These are phyloP conservation scores for Trichoderma koningiopsis DNA, from an alignment of 2,329 filamentous ascomycete genomes.

Conservation along the genomic window DNA sequence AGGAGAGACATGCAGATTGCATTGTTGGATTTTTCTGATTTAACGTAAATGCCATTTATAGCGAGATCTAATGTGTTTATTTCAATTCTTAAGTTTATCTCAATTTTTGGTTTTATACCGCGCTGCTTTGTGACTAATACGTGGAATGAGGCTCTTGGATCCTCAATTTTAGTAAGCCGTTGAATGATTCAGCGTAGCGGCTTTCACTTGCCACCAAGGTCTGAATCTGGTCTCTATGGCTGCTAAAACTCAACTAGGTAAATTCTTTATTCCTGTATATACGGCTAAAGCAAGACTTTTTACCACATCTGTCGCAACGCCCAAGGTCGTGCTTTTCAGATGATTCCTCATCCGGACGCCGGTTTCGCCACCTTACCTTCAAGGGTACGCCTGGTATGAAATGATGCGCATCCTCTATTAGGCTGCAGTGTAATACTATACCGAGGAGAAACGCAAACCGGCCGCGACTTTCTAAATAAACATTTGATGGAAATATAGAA, in stretches of 20 bases:
- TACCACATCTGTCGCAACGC: background rate
- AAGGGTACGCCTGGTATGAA: background rate
- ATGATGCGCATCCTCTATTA: background rate
- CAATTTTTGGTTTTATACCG: background rate
- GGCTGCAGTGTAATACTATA: background rate
- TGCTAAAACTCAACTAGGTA: background rate
- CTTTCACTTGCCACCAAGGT: background rate
- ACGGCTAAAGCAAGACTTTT: background rate
- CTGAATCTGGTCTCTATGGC: background rate
- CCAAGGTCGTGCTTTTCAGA: background rate
- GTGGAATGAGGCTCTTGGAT: background rate
- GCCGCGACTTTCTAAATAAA: background rate
- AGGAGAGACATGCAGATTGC: background rate
- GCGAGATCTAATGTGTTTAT: constrained; percentile 4
- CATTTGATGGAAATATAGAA: background rate
- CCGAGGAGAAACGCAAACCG: constrained; percentile 16
- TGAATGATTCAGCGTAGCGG: background rate
- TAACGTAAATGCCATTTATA: constrained; percentile 15
- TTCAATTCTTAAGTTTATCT: background rate
- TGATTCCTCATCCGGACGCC: constrained; percentile 8
- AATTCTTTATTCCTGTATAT: background rate
- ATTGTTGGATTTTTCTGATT: background rate
- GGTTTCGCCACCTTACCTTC: background rate
- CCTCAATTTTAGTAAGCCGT: constrained; percentile 12
- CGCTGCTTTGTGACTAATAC: constrained; percentile 1